Evolutionary conservation across 441 rosid species (phyloP), one percentile per base, ranked within the genome.

Genomic region (Erodium chrysanthum): DNA sequence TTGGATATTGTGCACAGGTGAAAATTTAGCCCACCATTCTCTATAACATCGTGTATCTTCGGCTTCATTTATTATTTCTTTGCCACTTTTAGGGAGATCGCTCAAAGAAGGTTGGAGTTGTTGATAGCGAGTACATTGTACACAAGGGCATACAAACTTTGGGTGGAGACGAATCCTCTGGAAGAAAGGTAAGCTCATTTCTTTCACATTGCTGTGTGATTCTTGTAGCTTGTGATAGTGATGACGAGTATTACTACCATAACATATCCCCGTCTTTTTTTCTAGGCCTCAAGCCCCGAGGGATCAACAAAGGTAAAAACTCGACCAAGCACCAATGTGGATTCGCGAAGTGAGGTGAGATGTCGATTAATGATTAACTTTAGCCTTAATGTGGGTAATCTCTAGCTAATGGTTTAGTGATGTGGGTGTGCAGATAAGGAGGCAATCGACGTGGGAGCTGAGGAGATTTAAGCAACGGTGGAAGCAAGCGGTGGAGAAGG

Each of bases 1-100:
- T 94, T 31, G 97, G 99, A 35, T 89, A 94, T 71, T 94, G 97
- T 70, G 96, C 96, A 10, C 97, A 87, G 91, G 99, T 88, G 64
- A 80, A 40, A 54, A 68, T 42, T 9, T 3, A 22, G 33, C 5
- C 12, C 6, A 18, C 18, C 5, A 5, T 33, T 33, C 40, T 33
- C 9, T 33, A 33, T 5, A 33, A 33, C 40, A 33, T 33, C 40
- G 40, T 5, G 40, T 33, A 33, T 33, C 40, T 33, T 9, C 7
- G 7, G 25, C 9, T 20, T 69, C 52, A 2, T 0, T 12, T 44
- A 12, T 44, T 12, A 44, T 44, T 44, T 44, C 52, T 1, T 44
- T 44, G 52, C 5, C 52, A 44, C 14, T 44, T 44, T 44, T 79
- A 94, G 96, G 99, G 97, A 63, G 96, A 94, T 67, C 85, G 94